Evolutionary conservation across 176 grass and related monocot genomes (phyloP).

Genomic region (Poa annua): DNA sequence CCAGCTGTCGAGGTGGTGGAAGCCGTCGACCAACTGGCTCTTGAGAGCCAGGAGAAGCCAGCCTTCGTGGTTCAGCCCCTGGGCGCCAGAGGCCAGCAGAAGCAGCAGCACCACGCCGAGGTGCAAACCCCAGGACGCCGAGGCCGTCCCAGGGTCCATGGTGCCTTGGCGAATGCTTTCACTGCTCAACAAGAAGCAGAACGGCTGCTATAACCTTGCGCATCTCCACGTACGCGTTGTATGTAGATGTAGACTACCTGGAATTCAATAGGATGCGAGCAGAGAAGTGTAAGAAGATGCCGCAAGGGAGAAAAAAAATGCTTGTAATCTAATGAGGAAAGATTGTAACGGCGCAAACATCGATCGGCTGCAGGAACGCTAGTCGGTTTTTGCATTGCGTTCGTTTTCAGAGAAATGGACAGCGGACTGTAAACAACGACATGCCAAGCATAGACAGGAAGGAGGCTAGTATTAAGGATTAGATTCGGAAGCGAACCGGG

Average conservation of each 20-base stretch:
- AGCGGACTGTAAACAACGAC: background rate
- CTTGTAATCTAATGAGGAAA: background rate
- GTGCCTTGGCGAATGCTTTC: background rate
- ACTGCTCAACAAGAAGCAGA: background rate
- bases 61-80: slow-evolving; percentile 71
- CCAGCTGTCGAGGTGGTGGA: slow-evolving; percentile 76
- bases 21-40: slow-evolving; percentile 58
- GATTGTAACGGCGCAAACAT: background rate
- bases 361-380: background rate
- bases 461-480: background rate
- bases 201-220: slow-evolving; percentile 24
- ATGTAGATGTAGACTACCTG: slow-evolving; percentile 30
- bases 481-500: no score
- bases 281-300: slow-evolving; percentile 28
- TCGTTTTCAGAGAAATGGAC: slow-evolving; percentile 36
- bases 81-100: slow-evolving; percentile 49
- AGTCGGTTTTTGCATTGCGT: background rate
- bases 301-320: slow-evolving; percentile 17
- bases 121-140: slow-evolving; percentile 33
- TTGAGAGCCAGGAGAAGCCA: slow-evolving; percentile 75
- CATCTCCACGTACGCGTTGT: slow-evolving; percentile 4
- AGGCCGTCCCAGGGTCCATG: slow-evolving; percentile 38
- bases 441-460: background rate
- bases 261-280: background rate
- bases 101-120: slow-evolving; percentile 51